Conservation (phyloP, 2,329 filamentous ascomycete species). For the Colletotrichum musae region DNA sequence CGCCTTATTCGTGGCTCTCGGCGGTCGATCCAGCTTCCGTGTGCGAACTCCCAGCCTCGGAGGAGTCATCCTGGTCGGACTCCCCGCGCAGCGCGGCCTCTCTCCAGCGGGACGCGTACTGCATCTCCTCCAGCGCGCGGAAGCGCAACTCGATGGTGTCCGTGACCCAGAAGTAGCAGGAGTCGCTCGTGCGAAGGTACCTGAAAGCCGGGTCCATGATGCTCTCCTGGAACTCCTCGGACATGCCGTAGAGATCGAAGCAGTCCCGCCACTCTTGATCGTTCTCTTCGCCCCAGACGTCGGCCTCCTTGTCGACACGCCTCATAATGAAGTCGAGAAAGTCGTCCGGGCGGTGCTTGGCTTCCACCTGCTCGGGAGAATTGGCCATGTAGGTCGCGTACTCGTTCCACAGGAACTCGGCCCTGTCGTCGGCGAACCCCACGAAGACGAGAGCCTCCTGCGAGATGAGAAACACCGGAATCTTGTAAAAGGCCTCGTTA, state of each 20-base stretch:
- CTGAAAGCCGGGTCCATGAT: constrained; percentile 1
- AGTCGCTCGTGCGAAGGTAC: not conserved
- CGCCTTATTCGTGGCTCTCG: no score
- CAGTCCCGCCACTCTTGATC: not conserved
- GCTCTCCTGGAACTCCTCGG: not conserved
- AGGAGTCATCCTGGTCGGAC: no score
- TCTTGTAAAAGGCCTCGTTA: not conserved
- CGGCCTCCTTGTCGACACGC: not conserved
- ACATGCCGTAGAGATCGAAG: not conserved
- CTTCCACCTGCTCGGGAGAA: not conserved
- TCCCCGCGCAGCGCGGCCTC: no score
- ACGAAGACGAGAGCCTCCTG: not conserved
- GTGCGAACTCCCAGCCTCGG: no score
- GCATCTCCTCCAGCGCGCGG: not conserved
- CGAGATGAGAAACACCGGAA: not conserved
- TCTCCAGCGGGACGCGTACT: not conserved
- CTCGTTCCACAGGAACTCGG: not conserved
- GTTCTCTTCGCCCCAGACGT: not conserved
- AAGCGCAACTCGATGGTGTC: constrained; percentile 3
- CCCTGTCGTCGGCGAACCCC: not conserved
- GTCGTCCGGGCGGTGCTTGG: not conserved
- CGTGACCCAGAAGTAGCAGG: not conserved
- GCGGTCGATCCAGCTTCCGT: no score
- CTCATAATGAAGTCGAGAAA: not conserved
- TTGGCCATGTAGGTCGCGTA: not conserved